Conservation (phyloP, 192 early-diverging fungal genomes). For the Entophlyctis helioformis region DNA sequence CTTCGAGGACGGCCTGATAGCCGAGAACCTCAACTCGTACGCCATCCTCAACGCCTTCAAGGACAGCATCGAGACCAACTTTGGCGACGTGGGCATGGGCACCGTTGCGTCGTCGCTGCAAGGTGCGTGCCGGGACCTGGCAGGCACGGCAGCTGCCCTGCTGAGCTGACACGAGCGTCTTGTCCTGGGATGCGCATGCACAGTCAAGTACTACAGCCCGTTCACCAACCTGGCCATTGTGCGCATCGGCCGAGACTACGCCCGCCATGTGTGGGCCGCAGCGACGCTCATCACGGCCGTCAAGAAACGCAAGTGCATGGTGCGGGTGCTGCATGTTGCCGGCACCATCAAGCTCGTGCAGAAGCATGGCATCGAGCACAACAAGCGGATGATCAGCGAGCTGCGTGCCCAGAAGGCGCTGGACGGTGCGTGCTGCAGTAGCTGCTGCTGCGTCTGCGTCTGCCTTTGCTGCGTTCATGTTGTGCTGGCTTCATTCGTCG, state of each 20-base stretch:
- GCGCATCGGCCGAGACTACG: constrained; percentile 13
- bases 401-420: no score
- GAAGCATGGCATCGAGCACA: no score
- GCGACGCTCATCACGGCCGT: constrained; percentile 11
- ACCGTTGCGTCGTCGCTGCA: not conserved
- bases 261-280: constrained; percentile 14
- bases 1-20: constrained; percentile 2
- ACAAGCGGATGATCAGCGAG: no score
- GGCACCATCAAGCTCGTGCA: no score
- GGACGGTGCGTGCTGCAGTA: no score
- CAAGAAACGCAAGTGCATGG: constrained; percentile 1
- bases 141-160: not conserved
- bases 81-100: constrained; percentile 14
- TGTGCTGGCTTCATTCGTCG: no score
- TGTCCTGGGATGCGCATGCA: not conserved
- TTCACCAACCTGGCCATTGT: constrained; percentile 20
- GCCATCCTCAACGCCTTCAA: constrained; percentile 4
- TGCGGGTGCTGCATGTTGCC: constrained; percentile 13
- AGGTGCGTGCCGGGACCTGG: constrained; percentile 1
- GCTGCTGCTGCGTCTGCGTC: no score
- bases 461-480: no score
- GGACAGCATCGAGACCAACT: constrained; percentile 9
- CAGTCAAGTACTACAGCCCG: constrained; percentile 21
- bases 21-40: constrained; percentile 3
- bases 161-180: not conserved